These are phyloP conservation scores for Saxophila tyrrhenica DNA, from an alignment of 495 filamentous ascomycete species.

Conservation along the genomic window DNA sequence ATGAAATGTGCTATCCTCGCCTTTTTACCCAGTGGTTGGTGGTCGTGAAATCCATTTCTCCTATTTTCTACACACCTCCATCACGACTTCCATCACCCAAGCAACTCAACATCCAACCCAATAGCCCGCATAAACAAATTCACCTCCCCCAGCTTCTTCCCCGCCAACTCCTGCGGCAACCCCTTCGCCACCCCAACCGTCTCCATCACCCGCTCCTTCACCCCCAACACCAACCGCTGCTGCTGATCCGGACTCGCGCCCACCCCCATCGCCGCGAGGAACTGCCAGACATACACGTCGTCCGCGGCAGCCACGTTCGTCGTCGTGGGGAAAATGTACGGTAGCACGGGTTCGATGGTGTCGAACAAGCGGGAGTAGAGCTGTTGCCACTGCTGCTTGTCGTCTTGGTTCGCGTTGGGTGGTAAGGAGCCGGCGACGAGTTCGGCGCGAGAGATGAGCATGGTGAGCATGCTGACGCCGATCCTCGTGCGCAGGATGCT, in stretches of 20 bases:
- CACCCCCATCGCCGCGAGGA: constrained; percentile 85
- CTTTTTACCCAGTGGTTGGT: too few species aligned
- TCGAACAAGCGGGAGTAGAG: constrained; percentile 83
- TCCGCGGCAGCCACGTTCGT: constrained; percentile 46
- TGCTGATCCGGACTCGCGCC: constrained; percentile 88
- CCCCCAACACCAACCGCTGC: constrained; percentile 81
- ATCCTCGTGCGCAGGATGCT: constrained; percentile 69
- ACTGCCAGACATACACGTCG: constrained; percentile 96
- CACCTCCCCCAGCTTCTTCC: constrained; percentile 73
- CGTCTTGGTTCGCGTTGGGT: constrained; percentile 35
- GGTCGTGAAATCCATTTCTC: background rate
- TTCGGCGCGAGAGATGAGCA: constrained; percentile 89
- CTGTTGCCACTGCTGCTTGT: constrained; percentile 64
- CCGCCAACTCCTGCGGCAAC: constrained; percentile 72
- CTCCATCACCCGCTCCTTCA: constrained; percentile 98
- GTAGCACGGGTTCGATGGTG: constrained; percentile 67
- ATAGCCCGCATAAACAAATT: constrained; percentile 98
- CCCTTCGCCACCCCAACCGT: constrained; percentile 79
- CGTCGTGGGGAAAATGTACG: constrained; percentile 72
- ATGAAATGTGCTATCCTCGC: too few species aligned
- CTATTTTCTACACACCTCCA: background rate
- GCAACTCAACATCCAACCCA: constrained; percentile 87
- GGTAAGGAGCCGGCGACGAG: constrained; percentile 64
- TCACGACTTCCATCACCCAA: constrained; percentile 42
- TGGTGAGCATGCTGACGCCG: constrained; percentile 80